Conservation (phyloP, 805 yeast species). For the Lipomyces sp. region DNA sequence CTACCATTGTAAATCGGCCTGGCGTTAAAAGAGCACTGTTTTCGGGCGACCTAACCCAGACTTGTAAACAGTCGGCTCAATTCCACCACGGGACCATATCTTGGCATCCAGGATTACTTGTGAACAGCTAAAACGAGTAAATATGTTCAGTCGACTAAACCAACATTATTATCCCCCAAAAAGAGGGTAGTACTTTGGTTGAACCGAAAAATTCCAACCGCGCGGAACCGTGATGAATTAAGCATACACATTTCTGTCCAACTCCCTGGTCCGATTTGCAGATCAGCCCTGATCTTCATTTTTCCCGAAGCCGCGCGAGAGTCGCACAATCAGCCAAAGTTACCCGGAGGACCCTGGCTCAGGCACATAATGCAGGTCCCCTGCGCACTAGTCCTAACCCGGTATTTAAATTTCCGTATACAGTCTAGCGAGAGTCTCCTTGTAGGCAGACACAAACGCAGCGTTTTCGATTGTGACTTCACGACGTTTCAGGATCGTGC, state of each 20-base stretch:
- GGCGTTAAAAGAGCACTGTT: neutral
- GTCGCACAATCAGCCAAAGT: neutral
- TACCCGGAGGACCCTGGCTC: conserved; percentile 2
- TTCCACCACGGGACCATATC: no score
- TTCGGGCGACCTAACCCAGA: no score
- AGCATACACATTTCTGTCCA: no score
- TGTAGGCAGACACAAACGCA: neutral
- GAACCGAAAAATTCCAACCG: no score
- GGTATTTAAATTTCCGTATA: neutral
- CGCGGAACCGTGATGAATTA: no score
- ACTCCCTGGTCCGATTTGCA: neutral
- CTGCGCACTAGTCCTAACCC: neutral
- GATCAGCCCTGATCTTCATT: neutral
- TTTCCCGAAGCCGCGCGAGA: neutral
- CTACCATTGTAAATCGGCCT: neutral
- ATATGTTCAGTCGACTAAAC: no score
- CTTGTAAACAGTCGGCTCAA: no score
- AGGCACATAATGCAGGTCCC: neutral
- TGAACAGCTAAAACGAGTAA: no score
- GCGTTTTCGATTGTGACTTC: neutral
- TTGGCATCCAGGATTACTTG: no score
- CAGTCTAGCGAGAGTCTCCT: neutral
- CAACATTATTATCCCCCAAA: no score
- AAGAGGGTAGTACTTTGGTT: no score
- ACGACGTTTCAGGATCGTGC: neutral